phyloP scores from a whole-genome alignment of 768 basidiomycete species.

The Suillus tomentosus region DNA sequence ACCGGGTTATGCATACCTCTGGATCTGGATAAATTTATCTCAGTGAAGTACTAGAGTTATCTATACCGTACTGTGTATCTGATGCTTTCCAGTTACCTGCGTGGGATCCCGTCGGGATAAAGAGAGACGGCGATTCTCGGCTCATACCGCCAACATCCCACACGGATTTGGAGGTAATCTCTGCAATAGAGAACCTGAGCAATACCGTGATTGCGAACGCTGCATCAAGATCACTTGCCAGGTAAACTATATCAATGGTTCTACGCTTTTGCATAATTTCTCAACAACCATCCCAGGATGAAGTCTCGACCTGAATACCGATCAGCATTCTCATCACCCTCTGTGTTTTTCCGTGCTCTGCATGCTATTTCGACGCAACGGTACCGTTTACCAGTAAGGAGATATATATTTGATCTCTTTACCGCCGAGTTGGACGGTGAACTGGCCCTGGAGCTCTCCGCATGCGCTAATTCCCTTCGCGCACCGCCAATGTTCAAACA shows the following conservation, averaged over 20 bases:
- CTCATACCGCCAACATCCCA: conserved; percentile 67
- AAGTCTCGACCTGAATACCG: conserved; percentile 78
- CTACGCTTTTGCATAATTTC: conserved; percentile 6
- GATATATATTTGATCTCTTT: conserved; percentile 93
- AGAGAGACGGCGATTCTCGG: conserved; percentile 41
- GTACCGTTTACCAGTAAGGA: conserved; percentile 88
- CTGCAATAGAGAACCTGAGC: conserved; percentile 89
- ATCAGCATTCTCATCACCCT: conserved; percentile 72
- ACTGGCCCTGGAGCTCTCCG: conserved; percentile 54
- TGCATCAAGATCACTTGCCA: conserved; percentile 86
- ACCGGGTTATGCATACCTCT: conserved; percentile 90
- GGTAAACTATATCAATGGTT: conserved; percentile 44
- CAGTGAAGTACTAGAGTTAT: conserved; percentile 49
- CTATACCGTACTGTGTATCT: conserved; percentile 9
- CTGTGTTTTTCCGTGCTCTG: conserved; percentile 82
- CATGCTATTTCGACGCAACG: conserved; percentile 87
- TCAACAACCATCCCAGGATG: conserved; percentile 49
- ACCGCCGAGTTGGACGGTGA: conserved; percentile 74
- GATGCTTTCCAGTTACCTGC: conserved; percentile 59
- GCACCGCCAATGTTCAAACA: conserved; percentile 47
- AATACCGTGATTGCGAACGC: conserved; percentile 96
- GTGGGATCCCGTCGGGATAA: conserved; percentile 50
- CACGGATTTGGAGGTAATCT: conserved; percentile 80
- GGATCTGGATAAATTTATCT: conserved; percentile 79
- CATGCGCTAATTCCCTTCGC: conserved; percentile 52